Conservation (phyloP, 257 asterid species). For the Osmanthus fragrans region DNA sequence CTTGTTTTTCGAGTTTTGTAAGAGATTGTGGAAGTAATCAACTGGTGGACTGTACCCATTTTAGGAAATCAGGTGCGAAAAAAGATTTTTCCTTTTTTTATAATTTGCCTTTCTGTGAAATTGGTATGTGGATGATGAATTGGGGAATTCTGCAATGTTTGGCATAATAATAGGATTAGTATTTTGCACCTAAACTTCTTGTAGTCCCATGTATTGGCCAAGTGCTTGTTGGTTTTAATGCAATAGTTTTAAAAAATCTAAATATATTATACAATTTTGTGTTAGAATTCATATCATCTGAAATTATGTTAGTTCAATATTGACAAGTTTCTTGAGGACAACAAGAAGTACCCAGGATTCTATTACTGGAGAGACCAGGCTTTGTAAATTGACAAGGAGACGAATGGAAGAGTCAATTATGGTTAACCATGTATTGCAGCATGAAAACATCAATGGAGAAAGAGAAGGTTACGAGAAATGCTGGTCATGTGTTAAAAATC, state of each 20-base stretch:
- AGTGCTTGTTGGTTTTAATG: not conserved
- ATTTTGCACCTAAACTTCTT: too few species aligned
- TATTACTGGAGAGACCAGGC: not conserved
- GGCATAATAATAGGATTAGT: too few species aligned
- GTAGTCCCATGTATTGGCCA: too few species aligned
- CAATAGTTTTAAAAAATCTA: not conserved
- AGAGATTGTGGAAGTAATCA: too few species aligned
- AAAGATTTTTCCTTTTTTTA: too few species aligned
- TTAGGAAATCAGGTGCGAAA: too few species aligned
- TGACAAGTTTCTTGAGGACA: not conserved
- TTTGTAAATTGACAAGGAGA: not conserved
- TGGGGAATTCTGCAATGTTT: too few species aligned
- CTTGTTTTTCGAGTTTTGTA: too few species aligned
- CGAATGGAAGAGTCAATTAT: not conserved
- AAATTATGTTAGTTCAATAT: not conserved
- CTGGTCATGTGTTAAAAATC: not conserved
- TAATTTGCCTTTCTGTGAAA: too few species aligned
- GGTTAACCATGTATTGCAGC: not conserved
- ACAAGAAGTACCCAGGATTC: not conserved
- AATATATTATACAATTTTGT: not conserved
- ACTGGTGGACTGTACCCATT: too few species aligned
- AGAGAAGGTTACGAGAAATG: not conserved
- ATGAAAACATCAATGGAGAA: not conserved
- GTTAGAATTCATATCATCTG: not conserved
- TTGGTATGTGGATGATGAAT: too few species aligned